phyloP scores from a whole-genome alignment of 441 rosid species.

The Arabidopsis hybrid region DNA sequence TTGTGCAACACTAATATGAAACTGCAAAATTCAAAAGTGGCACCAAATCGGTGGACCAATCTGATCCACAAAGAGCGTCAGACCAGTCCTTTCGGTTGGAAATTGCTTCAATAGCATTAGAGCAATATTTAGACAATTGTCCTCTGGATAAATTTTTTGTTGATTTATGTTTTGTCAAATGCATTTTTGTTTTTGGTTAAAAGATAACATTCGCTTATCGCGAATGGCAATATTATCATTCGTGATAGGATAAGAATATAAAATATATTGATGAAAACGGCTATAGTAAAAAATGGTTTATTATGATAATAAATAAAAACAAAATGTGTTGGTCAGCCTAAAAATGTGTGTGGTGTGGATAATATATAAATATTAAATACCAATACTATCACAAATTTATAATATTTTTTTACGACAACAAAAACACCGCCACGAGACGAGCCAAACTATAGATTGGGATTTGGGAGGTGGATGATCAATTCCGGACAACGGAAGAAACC shows the following conservation, averaged over 20 bases:
- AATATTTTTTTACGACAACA: too few species aligned
- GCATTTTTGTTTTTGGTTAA: too few species aligned
- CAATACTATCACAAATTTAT: too few species aligned
- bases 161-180: too few species aligned
- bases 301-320: neutral
- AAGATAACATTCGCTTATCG: neutral
- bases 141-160: too few species aligned
- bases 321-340: conserved; percentile 27
- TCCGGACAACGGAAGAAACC: conserved; percentile 15
- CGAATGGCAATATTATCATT: neutral
- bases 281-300: neutral
- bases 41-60: too few species aligned
- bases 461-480: conserved; percentile 40
- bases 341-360: conserved; percentile 43
- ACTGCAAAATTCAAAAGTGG: too few species aligned
- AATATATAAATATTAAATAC: conserved; percentile 18
- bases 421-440: conserved; percentile 37
- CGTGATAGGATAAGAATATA: neutral
- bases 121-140: too few species aligned
- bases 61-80: too few species aligned
- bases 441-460: conserved; percentile 39
- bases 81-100: too few species aligned
- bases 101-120: too few species aligned
- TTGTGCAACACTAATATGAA: too few species aligned
- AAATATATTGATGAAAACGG: neutral